phyloP scores from a whole-genome alignment of 148 eudicot species.

The Bassia scoparia region DNA sequence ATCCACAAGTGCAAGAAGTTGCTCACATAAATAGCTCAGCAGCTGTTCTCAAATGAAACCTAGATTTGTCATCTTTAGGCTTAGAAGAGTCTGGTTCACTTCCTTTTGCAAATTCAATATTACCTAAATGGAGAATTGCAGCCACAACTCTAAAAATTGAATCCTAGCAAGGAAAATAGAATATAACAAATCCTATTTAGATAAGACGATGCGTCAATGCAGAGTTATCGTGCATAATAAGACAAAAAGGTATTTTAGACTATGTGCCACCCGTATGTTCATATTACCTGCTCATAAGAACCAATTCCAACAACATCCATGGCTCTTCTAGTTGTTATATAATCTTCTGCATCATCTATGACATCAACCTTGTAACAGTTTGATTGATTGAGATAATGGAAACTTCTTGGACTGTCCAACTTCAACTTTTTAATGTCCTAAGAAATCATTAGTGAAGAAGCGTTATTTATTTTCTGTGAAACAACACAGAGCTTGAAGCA shows the following conservation, averaged over 20 bases:
- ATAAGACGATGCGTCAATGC: slow-evolving; percentile 10
- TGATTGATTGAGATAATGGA: slow-evolving; percentile 89
- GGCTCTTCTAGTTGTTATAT: slow-evolving; percentile 76
- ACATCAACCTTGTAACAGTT: slow-evolving; percentile 69
- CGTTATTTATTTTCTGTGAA: neutral
- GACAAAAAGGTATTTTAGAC: slow-evolving; percentile 1
- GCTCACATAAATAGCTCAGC: slow-evolving; percentile 80
- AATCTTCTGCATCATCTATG: slow-evolving; percentile 74
- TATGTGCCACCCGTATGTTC: neutral
- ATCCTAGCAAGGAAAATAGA: slow-evolving; percentile 46
- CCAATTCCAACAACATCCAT: slow-evolving; percentile 89
- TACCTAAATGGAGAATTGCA: slow-evolving; percentile 90
- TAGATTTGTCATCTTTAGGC: slow-evolving; percentile 75
- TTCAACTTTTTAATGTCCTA: slow-evolving; percentile 71
- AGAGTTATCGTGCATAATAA: neutral
- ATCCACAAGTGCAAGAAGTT: neutral
- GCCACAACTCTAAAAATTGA: slow-evolving; percentile 96
- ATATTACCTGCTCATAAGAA: slow-evolving; percentile 70
- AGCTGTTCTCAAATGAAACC: slow-evolving; percentile 68
- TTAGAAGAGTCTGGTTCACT: slow-evolving; percentile 76
- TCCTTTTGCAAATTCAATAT: slow-evolving; percentile 75
- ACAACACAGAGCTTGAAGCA: neutral
- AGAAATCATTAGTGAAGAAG: neutral
- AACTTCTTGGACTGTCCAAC: slow-evolving; percentile 67
- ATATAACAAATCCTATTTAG: neutral